Percentiles rank a stretch among this genome's conserved stretches.
Evolutionary conservation across 2,329 filamentous ascomycete species (phyloP).

Genomic region (Dothidotthia symphoricarpi): DNA sequence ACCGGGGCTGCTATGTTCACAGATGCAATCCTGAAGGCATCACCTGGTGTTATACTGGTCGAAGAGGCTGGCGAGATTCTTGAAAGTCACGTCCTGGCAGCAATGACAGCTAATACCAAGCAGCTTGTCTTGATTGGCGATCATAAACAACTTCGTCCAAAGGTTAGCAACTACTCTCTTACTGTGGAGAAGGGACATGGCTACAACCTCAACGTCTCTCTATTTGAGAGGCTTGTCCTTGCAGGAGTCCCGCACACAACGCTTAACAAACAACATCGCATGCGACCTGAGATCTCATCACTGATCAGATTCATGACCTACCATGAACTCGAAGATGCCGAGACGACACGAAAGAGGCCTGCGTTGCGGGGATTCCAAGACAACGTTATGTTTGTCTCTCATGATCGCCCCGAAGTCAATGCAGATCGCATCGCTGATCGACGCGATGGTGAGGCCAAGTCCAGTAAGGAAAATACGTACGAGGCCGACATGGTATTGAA

Average conservation of each 20-base stretch:
- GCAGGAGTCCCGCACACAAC: slow-evolving; percentile 55
- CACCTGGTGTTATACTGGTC: slow-evolving; percentile 62
- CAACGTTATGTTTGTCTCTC: slow-evolving; percentile 66
- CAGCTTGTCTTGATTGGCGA: slow-evolving; percentile 71
- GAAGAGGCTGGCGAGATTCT: slow-evolving; percentile 75
- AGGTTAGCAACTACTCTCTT: slow-evolving; percentile 60
- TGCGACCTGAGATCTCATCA: slow-evolving; percentile 65
- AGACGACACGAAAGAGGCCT: slow-evolving; percentile 50
- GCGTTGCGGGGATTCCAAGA: slow-evolving; percentile 57
- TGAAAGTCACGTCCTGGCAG: slow-evolving; percentile 64
- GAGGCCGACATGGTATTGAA: slow-evolving; percentile 67
- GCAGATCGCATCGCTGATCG: slow-evolving; percentile 48
- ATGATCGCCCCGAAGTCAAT: slow-evolving; percentile 55
- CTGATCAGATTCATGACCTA: slow-evolving; percentile 61
- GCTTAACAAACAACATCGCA: slow-evolving; percentile 64
- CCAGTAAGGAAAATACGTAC: slow-evolving; percentile 62
- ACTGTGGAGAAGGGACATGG: slow-evolving; percentile 64
- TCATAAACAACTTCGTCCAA: slow-evolving; percentile 69
- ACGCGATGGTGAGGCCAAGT: slow-evolving; percentile 50
- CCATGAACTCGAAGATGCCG: slow-evolving; percentile 58
- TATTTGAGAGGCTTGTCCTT: slow-evolving; percentile 67
- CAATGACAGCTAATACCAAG: slow-evolving; percentile 55
- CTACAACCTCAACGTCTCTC: slow-evolving; percentile 64
- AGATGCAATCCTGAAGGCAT: slow-evolving; percentile 53
- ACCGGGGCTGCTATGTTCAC: slow-evolving; percentile 65